Conservation (phyloP, 148 eudicot species). For the Gaultheria prostrata region DNA sequence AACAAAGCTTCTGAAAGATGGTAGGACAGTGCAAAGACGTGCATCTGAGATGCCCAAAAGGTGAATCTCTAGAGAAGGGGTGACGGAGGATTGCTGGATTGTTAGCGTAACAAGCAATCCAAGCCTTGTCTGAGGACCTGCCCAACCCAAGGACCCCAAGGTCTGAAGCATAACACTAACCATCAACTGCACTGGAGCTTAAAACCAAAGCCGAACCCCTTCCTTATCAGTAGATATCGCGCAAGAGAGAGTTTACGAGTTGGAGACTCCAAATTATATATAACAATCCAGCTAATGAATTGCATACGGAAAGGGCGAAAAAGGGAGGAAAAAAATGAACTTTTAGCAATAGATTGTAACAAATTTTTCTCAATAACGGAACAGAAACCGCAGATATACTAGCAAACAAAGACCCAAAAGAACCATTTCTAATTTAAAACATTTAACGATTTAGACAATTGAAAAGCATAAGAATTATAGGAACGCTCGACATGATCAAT, state of each 20-base stretch:
- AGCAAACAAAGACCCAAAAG: too few species aligned
- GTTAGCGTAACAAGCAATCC: not conserved
- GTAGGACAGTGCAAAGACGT: not conserved
- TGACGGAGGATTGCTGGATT: not conserved
- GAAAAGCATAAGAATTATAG: not conserved
- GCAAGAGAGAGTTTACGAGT: not conserved
- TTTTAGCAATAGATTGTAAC: not conserved
- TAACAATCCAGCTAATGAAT: not conserved
- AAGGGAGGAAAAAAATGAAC: not conserved
- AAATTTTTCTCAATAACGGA: not conserved
- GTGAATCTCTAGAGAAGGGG: not conserved
- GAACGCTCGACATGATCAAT: not conserved
- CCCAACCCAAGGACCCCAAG: not conserved
- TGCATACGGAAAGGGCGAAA: not conserved
- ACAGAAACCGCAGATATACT: not conserved
- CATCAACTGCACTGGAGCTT: not conserved
- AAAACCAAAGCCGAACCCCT: not conserved
- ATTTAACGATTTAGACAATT: not conserved
- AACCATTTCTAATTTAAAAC: not conserved
- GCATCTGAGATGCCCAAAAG: not conserved
- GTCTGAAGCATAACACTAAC: not conserved
- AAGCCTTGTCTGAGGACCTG: not conserved
- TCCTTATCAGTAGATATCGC: not conserved
- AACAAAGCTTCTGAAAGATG: not conserved
- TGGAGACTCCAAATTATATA: not conserved